Evolutionary conservation across 805 yeast genomes (phyloP).

Genomic region (Saccharomycopsis sp.): DNA sequence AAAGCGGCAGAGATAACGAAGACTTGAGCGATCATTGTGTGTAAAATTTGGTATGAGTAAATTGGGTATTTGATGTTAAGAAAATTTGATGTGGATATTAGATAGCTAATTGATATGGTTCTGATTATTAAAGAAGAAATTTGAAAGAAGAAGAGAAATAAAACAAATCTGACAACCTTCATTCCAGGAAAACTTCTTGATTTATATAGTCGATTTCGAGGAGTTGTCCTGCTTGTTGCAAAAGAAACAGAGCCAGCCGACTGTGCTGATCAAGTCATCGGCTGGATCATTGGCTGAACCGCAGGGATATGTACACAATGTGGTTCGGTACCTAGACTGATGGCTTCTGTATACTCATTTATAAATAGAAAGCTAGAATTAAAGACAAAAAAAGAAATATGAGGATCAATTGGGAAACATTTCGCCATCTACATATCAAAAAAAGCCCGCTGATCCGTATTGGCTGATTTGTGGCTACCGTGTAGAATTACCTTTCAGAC

Average conservation of each 20-base stretch:
- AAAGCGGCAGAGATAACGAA: background rate
- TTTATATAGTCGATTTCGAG: background rate
- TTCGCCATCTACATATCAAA: background rate
- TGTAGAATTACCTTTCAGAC: background rate
- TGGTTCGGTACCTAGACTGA: too few species aligned
- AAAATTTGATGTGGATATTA: too few species aligned
- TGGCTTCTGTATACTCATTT: background rate
- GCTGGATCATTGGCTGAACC: background rate
- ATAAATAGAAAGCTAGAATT: background rate
- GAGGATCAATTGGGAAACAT: background rate
- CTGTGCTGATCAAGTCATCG: background rate
- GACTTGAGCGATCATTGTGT: background rate
- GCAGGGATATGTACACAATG: background rate
- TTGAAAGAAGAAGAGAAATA: background rate
- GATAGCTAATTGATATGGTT: background rate
- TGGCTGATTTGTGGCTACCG: background rate
- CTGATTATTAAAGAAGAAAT: background rate
- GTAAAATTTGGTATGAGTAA: background rate
- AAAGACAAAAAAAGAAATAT: too few species aligned
- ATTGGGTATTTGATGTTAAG: background rate
- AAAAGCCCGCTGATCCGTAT: background rate
- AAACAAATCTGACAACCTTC: background rate
- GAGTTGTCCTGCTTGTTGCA: too few species aligned
- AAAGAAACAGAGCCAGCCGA: too few species aligned
- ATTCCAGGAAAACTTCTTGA: background rate